Evolutionary conservation across 2,329 filamentous ascomycete genomes (phyloP), one percentile per base, ranked within the genome.

Genomic region (Xylaria hypoxylon): DNA sequence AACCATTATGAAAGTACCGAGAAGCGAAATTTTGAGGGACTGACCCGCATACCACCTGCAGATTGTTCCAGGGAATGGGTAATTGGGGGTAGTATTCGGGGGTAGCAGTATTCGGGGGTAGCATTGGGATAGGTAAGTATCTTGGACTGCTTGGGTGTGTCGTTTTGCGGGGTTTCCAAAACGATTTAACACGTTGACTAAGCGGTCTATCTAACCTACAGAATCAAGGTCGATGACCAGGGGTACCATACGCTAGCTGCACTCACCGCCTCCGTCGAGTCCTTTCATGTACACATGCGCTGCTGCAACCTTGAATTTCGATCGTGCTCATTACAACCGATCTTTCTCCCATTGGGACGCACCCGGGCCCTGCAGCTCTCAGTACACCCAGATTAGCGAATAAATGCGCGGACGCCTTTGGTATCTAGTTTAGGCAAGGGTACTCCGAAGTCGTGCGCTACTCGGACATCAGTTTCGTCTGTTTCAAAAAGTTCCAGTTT

Each of bases 391-490:
- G 31, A 35, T 51, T 62, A 65, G 58, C 44, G 45, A 55, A 68
- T 47, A 47, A 55, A 31, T 51, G 62, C 66, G 31, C 66, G 58
- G 28, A 68, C 63, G 33, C 66, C 63, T 61, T 68, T 68, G 19
- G 47, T 63, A n/a, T 68, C 59, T 31, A 68, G 22, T 42, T 62
- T 65, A 17, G 66, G 59, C 51, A 66, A 55, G 40, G 66, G 63
- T 4, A 68, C 62, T 28, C 58, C 62, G 51, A 66, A 67, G 38
- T 68, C 66, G 40, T 68, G 66, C 24, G 59, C 63, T 44, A 66
- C 63, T 24, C 59, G 58, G 28, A 70, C 59, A 59, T 71, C 69
- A 17, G 45, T 59, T 33, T 69, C 69, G 31, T 70, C 67, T 19
- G 60, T 64, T 44, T 68, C 59, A 33, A 67, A 64, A 19, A 70